Conservation (phyloP, 2,329 filamentous ascomycete genomes). For the Proliferodiscus dingleyae region DNA sequence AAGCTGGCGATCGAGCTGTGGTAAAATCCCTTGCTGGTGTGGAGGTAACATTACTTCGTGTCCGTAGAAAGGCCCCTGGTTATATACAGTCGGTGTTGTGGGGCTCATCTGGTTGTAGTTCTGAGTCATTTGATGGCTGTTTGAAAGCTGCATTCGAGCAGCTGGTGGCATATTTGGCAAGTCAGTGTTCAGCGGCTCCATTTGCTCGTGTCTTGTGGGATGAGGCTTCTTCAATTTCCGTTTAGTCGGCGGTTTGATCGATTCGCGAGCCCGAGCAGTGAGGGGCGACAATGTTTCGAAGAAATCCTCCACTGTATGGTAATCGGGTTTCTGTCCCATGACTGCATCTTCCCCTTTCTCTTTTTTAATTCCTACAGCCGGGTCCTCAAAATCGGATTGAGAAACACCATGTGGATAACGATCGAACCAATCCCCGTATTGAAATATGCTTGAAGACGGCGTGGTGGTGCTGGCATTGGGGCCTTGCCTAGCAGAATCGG, state of each 20-base stretch:
- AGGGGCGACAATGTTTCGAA: conserved; percentile 74
- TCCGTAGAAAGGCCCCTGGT: conserved; percentile 30
- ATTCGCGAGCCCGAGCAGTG: conserved; percentile 31
- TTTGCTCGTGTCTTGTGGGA: conserved; percentile 17
- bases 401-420: conserved; percentile 90
- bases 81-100: conserved; percentile 27
- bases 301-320: conserved; percentile 94
- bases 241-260: conserved; percentile 26
- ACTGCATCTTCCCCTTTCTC: conserved; percentile 83
- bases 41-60: conserved; percentile 50
- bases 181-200: conserved; percentile 24
- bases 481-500: conserved; percentile 72
- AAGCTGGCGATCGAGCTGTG: conserved; percentile 70
- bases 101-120: conserved; percentile 28
- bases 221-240: conserved; percentile 38
- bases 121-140: conserved; percentile 16
- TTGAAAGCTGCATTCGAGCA: conserved; percentile 18
- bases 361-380: conserved; percentile 60
- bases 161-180: conserved; percentile 18
- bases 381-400: conserved; percentile 76
- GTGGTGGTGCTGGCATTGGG: conserved; percentile 41
- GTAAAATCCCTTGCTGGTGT: conserved; percentile 49
- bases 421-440: conserved; percentile 97
- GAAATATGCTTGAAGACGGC: conserved; percentile 64
- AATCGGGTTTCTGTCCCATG: conserved; percentile 78